A percentile compares a stretch with the other conserved stretches of the same genome.
Evolutionary conservation across 2,329 filamentous ascomycete genomes (phyloP).

Genomic region (Pseudogymnoascus sp.): DNA sequence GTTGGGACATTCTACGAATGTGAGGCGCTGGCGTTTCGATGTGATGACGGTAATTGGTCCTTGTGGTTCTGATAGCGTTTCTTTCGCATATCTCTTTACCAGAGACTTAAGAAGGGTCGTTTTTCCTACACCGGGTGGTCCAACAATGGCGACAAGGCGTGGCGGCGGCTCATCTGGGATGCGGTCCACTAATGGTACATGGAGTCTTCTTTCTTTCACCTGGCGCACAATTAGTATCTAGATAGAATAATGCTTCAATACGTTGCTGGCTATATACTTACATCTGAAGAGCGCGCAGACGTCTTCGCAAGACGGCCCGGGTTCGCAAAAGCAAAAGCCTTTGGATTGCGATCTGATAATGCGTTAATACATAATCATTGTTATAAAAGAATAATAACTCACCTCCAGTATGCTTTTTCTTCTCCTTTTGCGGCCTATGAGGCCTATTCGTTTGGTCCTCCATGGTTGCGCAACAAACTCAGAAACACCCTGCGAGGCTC

Average conservation of each 20-base stretch:
- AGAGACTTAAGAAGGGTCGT: conserved; percentile 92
- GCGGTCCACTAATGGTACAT: conserved; percentile 93
- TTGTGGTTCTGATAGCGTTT: conserved; percentile 79
- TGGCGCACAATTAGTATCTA: conserved; percentile 29
- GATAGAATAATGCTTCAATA: conserved; percentile 13
- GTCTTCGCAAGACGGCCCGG: conserved; percentile 29
- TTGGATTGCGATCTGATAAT: conserved; percentile 28
- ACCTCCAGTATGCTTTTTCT: conserved; percentile 66
- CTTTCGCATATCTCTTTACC: conserved; percentile 89
- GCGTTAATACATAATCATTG: conserved; percentile 14
- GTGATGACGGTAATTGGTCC: conserved; percentile 94
- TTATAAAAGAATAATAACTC: conserved; percentile 19
- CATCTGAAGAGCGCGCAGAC: conserved; percentile 45
- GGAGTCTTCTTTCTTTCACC: conserved; percentile 91
- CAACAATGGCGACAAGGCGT: conserved; percentile 86
- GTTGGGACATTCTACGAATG: conserved; percentile 95
- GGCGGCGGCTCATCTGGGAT: conserved; percentile 92
- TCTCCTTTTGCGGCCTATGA: conserved; percentile 81
- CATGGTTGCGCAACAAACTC: conserved; percentile 41
- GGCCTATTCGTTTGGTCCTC: conserved; percentile 77
- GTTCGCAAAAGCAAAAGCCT: conserved; percentile 31
- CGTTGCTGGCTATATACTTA: conserved; percentile 27
- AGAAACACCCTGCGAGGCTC: conserved; percentile 9
- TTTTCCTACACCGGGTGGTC: conserved; percentile 90
- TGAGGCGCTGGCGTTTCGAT: conserved; percentile 87